A percentile compares a stretch with the other conserved stretches of the same genome.
Evolutionary conservation across 176 grass and related monocot genomes (phyloP).

Genomic region (Oryza nivara): DNA sequence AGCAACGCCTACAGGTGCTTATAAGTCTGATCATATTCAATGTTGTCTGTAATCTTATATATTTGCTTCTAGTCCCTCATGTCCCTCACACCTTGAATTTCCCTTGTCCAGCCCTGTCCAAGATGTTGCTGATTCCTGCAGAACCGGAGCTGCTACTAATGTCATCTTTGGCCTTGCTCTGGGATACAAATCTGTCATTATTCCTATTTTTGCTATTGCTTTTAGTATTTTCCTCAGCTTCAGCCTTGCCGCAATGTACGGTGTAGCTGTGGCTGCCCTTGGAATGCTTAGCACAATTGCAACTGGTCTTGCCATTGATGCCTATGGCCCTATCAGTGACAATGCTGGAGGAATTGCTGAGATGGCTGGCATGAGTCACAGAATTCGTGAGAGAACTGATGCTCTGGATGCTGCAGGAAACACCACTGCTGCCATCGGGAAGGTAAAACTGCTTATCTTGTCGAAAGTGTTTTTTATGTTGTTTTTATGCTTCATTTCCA

Average conservation of each 20-base stretch:
- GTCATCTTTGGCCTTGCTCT: slow-evolving; percentile 93
- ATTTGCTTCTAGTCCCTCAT: slow-evolving; percentile 22
- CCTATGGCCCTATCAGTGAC: slow-evolving; percentile 92
- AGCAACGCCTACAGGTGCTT: slow-evolving; percentile 91
- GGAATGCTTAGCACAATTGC: slow-evolving; percentile 96
- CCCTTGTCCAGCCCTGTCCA: slow-evolving; percentile 74
- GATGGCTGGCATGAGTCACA: slow-evolving; percentile 98
- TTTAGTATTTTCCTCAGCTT: slow-evolving; percentile 90
- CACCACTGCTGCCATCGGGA: slow-evolving; percentile 94
- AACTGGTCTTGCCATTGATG: slow-evolving; percentile 93
- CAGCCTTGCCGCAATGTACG: slow-evolving; percentile 88
- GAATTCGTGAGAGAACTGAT: slow-evolving; percentile 91
- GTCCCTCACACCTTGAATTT: slow-evolving; percentile 6
- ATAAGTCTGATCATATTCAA: slow-evolving; percentile 18
- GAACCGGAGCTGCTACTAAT: slow-evolving; percentile 91
- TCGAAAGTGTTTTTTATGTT: not conserved
- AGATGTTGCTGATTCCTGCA: slow-evolving; percentile 88
- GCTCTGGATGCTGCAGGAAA: slow-evolving; percentile 94
- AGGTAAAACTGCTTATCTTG: slow-evolving; percentile 49
- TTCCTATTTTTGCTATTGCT: slow-evolving; percentile 90
- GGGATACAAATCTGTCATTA: slow-evolving; percentile 94
- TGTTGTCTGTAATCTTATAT: not conserved
- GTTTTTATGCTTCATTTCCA: not conserved
- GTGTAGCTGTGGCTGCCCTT: slow-evolving; percentile 93
- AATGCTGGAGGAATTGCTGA: slow-evolving; percentile 97